phyloP scores from a whole-genome alignment of 352 stramenopile genomes.

The Phytophthora sojae region DNA sequence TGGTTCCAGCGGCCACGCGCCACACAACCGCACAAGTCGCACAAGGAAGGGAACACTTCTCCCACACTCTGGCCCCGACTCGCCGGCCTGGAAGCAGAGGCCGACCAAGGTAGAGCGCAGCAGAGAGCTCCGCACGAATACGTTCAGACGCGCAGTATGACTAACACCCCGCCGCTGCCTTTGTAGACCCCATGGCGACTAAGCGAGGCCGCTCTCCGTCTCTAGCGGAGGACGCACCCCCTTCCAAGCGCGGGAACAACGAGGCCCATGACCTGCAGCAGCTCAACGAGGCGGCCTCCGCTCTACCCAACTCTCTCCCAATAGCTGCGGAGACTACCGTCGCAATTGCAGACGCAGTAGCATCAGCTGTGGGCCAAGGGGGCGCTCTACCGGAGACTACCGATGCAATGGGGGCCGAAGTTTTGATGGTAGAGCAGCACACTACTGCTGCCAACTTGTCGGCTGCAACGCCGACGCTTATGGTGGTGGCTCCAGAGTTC shows the following conservation, averaged over 20 bases:
- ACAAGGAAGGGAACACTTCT: constrained; percentile 27
- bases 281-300: not conserved
- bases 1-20: constrained; percentile 35
- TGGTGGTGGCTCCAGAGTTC: constrained; percentile 59
- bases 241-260: constrained; percentile 27
- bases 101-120: constrained; percentile 8
- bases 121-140: not conserved
- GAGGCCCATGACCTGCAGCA: constrained; percentile 15
- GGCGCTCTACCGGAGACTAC: not conserved
- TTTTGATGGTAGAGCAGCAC: constrained; percentile 5
- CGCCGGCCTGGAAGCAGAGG: constrained; percentile 6
- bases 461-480: constrained; percentile 6
- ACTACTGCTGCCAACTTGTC: constrained; percentile 4
- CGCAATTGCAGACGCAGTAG: constrained; percentile 7
- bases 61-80: constrained; percentile 45
- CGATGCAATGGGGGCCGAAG: not conserved
- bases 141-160: not conserved
- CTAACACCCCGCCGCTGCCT: constrained; percentile 5
- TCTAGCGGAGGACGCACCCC: constrained; percentile 3
- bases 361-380: constrained; percentile 5
- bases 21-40: constrained; percentile 37
- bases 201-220: constrained; percentile 36
- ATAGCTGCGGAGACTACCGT: not conserved
- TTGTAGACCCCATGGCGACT: constrained; percentile 14
- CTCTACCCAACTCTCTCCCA: not conserved